These are phyloP conservation scores for Collybiopsis luxurians DNA, from an alignment of 768 basidiomycete genomes.

Conservation along the genomic window DNA sequence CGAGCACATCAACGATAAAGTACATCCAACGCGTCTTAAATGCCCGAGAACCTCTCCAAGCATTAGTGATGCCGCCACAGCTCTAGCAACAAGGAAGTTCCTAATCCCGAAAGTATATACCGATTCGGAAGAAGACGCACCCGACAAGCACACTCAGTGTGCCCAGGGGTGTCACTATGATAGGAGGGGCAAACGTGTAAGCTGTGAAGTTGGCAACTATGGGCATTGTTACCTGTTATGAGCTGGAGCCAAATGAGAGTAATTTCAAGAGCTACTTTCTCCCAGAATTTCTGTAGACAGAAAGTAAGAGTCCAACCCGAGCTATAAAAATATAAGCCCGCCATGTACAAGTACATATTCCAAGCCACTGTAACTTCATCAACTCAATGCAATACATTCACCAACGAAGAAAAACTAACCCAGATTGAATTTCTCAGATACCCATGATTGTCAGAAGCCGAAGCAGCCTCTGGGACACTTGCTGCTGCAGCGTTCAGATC, in stretches of 20 bases:
- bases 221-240: not conserved
- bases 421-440: conserved; percentile 92
- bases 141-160: conserved; percentile 95
- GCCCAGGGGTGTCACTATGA: conserved; percentile 95
- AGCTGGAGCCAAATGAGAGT: not conserved
- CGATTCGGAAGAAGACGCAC: conserved; percentile 45
- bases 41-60: conserved; percentile 95
- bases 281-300: conserved; percentile 75
- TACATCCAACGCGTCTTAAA: conserved; percentile 84
- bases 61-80: conserved; percentile 89
- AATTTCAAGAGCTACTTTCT: conserved; percentile 58
- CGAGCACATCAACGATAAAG: conserved; percentile 81
- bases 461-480: conserved; percentile 47
- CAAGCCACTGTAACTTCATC: too few relatives aligned
- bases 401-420: conserved; percentile 26
- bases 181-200: conserved; percentile 96
- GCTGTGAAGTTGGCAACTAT: conserved; percentile 90
- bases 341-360: conserved; percentile 81
- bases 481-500: conserved; percentile 75
- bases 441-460: conserved; percentile 77
- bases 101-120: not conserved
- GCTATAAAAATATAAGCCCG: not conserved
- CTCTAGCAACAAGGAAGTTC: conserved; percentile 46
- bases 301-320: not conserved
- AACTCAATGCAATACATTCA: not conserved